Evolutionary conservation across 1,284 basidiomycete genomes (phyloP).

Genomic region (Rhizopogon parksii): DNA sequence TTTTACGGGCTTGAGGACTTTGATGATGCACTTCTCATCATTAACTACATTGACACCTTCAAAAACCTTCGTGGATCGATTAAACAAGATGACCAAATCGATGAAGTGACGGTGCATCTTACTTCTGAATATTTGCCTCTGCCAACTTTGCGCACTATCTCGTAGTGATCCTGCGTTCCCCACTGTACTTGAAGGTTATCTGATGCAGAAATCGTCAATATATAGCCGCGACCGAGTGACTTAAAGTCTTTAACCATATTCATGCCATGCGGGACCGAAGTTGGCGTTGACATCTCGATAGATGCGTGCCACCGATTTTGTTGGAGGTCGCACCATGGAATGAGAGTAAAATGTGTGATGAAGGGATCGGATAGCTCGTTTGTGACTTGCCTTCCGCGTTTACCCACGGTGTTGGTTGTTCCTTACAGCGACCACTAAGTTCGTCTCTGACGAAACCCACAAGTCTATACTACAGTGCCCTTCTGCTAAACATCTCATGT

Average conservation of each 20-base stretch:
- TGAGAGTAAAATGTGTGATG: slow-evolving; percentile 7
- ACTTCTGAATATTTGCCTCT: slow-evolving; percentile 96
- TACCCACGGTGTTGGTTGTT: slow-evolving; percentile 25
- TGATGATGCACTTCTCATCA: slow-evolving; percentile 96
- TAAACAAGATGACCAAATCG: slow-evolving; percentile 11
- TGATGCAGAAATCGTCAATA: slow-evolving; percentile 27
- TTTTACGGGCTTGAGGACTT: slow-evolving; percentile 98
- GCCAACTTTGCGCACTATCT: slow-evolving; percentile 96
- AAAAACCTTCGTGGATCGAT: slow-evolving; percentile 66
- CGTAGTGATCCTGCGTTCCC: slow-evolving; percentile 97
- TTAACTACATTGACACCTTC: slow-evolving; percentile 93
- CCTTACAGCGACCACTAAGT: neutral
- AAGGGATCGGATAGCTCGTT: neutral
- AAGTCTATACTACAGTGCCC: slow-evolving; percentile 8
- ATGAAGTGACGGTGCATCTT: slow-evolving; percentile 16
- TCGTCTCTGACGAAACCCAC: neutral
- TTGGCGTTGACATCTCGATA: slow-evolving; percentile 70
- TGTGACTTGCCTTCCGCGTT: slow-evolving; percentile 16
- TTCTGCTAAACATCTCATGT: neutral
- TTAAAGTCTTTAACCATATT: slow-evolving; percentile 49
- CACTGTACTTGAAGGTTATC: slow-evolving; percentile 92
- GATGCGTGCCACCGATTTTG: slow-evolving; percentile 68
- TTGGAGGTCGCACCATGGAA: slow-evolving; percentile 58
- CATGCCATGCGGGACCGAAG: slow-evolving; percentile 72
- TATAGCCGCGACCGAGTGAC: slow-evolving; percentile 8